Evolutionary conservation across 768 basidiomycete genomes (phyloP).

Genomic region (Hemileccinum impolitum): DNA sequence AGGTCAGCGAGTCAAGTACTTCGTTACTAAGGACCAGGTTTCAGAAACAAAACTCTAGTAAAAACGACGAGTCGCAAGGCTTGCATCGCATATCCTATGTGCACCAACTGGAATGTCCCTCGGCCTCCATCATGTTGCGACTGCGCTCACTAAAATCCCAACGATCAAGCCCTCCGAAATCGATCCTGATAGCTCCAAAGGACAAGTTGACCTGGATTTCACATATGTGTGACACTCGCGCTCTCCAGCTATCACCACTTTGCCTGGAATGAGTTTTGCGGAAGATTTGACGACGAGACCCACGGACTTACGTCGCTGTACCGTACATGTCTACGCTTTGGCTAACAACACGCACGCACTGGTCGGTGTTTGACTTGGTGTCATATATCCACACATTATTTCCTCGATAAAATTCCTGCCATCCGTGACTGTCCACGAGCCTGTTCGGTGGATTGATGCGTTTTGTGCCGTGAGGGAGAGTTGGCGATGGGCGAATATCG

Average conservation of each 20-base stretch:
- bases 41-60: background rate
- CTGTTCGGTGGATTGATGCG: conserved; percentile 51
- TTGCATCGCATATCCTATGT: background rate
- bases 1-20: background rate
- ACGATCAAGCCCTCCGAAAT: conserved; percentile 73
- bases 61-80: background rate
- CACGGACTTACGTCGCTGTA: conserved; percentile 66
- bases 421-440: conserved; percentile 58
- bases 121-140: conserved; percentile 62
- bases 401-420: conserved; percentile 73
- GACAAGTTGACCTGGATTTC: conserved; percentile 71
- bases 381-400: conserved; percentile 77
- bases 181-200: conserved; percentile 58
- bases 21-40: background rate
- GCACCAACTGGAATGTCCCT: conserved; percentile 10
- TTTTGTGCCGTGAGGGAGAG: conserved; percentile 41
- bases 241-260: conserved; percentile 83
- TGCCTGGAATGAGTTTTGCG: conserved; percentile 4
- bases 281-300: background rate
- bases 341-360: conserved; percentile 64
- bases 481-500: conserved; percentile 55
- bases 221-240: conserved; percentile 61
- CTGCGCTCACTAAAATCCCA: conserved; percentile 65
- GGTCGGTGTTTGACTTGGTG: conserved; percentile 57
- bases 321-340: conserved; percentile 64